Conservation (phyloP, 2,329 filamentous ascomycete genomes). For the Colletotrichum godetiae region DNA sequence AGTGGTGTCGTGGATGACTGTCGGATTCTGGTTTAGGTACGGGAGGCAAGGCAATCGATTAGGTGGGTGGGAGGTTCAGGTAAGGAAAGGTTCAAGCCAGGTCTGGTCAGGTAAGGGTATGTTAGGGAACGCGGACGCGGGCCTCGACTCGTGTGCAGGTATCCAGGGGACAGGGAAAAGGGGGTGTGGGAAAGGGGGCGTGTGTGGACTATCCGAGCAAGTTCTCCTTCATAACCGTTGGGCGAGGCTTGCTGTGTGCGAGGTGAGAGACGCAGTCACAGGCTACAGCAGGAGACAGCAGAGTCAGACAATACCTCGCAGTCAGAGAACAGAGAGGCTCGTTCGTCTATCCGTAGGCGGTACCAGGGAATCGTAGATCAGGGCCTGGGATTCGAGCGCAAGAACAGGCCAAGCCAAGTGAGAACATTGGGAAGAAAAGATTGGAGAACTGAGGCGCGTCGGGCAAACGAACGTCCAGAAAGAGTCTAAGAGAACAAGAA, state of each 20-base stretch:
- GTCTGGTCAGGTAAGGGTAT: constrained; percentile 20
- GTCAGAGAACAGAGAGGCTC: neutral
- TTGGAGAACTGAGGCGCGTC: neutral
- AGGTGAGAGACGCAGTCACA: neutral
- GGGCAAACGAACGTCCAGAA: neutral
- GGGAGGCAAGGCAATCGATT: constrained; percentile 8
- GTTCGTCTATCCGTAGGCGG: neutral
- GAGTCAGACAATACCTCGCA: too few relatives aligned
- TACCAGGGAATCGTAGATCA: neutral
- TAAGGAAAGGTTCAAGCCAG: constrained; percentile 13
- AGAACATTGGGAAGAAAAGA: neutral
- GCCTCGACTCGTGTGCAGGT: constrained; percentile 23
- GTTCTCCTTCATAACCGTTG: neutral
- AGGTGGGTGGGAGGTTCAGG: constrained; percentile 12
- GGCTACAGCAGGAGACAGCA: too few relatives aligned
- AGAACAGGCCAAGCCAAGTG: neutral
- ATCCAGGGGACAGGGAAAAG: constrained; percentile 9
- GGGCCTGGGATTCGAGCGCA: neutral
- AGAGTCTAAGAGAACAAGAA: constrained; percentile 13
- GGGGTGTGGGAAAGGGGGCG: constrained; percentile 1
- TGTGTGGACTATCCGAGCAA: neutral
- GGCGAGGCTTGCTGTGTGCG: neutral
- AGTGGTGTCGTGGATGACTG: constrained; percentile 8
- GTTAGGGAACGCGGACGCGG: constrained; percentile 26
- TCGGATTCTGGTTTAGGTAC: constrained; percentile 11